phyloP scores from a whole-genome alignment of 2,329 filamentous ascomycete genomes.

The Aspergillus arachidicola region DNA sequence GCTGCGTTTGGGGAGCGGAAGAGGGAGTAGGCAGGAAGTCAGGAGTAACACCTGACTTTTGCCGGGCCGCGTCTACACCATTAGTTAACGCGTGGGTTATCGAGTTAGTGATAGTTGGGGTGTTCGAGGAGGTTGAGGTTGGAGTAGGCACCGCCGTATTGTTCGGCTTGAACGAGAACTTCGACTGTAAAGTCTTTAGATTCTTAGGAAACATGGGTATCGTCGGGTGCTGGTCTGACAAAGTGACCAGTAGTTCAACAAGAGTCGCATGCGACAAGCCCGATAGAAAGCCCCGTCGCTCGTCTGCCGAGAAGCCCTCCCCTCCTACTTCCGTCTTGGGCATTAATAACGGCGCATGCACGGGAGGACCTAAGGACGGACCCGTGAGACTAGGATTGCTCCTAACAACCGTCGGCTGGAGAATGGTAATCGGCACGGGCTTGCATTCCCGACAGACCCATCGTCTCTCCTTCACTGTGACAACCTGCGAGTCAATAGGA shows the following conservation, averaged over 20 bases:
- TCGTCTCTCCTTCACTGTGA: conserved; percentile 66
- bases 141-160: conserved; percentile 7
- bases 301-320: conserved; percentile 30
- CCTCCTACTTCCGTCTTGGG: conserved; percentile 31
- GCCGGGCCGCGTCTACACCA: neutral
- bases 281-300: conserved; percentile 67
- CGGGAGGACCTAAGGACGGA: conserved; percentile 6
- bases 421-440: conserved; percentile 49
- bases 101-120: conserved; percentile 2
- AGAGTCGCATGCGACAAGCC: conserved; percentile 63
- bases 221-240: conserved; percentile 63
- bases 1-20: conserved; percentile 19
- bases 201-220: conserved; percentile 64
- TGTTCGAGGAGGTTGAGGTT: conserved; percentile 8
- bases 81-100: neutral
- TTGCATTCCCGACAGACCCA: conserved; percentile 72
- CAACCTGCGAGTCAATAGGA: conserved; percentile 68
- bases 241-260: conserved; percentile 65
- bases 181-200: conserved; percentile 26
- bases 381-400: conserved; percentile 27
- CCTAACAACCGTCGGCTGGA: conserved; percentile 41
- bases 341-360: conserved; percentile 18
- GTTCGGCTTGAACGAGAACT: conserved; percentile 22
- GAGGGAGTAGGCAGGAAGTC: conserved; percentile 3
- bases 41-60: neutral